Evolutionary conservation across 108 stramenopile genomes (phyloP), one percentile per base, ranked within the genome.

Genomic region (Cyclotella atomus): DNA sequence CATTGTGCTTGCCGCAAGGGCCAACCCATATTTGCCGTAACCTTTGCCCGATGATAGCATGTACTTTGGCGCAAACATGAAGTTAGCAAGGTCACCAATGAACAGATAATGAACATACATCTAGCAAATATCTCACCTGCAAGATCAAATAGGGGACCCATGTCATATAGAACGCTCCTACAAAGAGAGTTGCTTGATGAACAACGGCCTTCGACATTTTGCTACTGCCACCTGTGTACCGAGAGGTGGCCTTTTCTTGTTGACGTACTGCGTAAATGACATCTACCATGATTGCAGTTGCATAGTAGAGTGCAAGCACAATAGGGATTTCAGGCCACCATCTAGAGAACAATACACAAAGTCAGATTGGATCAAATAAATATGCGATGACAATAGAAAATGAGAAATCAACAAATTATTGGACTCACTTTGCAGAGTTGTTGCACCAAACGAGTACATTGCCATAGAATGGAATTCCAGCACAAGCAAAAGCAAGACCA

Each of bases 321-420:
- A 71, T 20, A 9, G 70, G 70, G 9, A 73, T 38, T 19, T 71
- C 70, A 25, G 70, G 70, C 70, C 70, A 71, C 47, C 47, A 53
- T 44, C 43, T 29, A n/a, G n/a, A 17, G 14, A 49, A 4, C 6
- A 28, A 29, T 46, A 19, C 34, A 34, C n/a, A 27, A n/a, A 6
- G n/a, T n/a, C n/a, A n/a, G n/a, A n/a, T n/a, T n/a, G n/a, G n/a
- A n/a, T n/a, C n/a, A 25, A 5, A 28, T 8, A 8, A 7, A 28
- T 27, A 6, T 50, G 9, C 8, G 49, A 50, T 20, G 16, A 59
- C 20, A n/a, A n/a, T n/a, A n/a, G 41, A 4, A 23, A 63, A 7
- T 21, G 29, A 32, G 2, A 44, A 17, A 6, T 3, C n/a, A 15
- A 2, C 28, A 59, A 8, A 23, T 16, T n/a, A n/a, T n/a, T n/a